These are phyloP conservation scores for Nemania sp. DNA, from an alignment of 2,329 filamentous ascomycete genomes.

Conservation along the genomic window DNA sequence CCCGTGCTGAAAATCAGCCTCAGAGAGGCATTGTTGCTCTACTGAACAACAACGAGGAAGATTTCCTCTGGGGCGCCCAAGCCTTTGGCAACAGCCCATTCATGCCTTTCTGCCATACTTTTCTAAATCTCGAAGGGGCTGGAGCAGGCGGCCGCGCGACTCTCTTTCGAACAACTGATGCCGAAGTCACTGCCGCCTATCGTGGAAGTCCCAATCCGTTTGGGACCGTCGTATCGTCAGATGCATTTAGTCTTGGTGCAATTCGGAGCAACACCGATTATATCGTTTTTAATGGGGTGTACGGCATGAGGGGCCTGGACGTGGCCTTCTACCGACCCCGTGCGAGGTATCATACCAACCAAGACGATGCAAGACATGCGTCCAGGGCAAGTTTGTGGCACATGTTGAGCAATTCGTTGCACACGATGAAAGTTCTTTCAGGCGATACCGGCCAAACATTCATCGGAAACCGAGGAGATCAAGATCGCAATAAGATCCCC, in stretches of 20 bases:
- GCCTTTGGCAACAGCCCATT: constrained; percentile 84
- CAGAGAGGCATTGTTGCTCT: constrained; percentile 80
- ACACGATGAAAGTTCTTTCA: constrained; percentile 72
- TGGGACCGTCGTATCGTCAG: constrained; percentile 77
- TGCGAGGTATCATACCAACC: constrained; percentile 84
- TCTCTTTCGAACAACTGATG: constrained; percentile 85
- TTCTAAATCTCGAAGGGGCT: constrained; percentile 93
- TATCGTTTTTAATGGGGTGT: constrained; percentile 73
- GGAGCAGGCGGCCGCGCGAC: constrained; percentile 87
- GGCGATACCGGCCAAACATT: constrained; percentile 70
- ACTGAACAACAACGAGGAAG: constrained; percentile 95
- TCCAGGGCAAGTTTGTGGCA: constrained; percentile 79
- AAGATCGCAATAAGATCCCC: constrained; percentile 62
- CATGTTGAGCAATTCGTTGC: constrained; percentile 85
- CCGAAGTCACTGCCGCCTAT: constrained; percentile 82
- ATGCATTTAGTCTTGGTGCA: constrained; percentile 79
- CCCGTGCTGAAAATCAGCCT: constrained; percentile 69
- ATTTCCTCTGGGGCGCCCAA: constrained; percentile 83
- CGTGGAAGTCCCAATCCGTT: constrained; percentile 73
- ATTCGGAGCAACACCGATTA: constrained; percentile 91
- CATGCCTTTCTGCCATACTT: constrained; percentile 78
- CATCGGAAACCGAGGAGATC: constrained; percentile 52
- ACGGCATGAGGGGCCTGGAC: constrained; percentile 86
- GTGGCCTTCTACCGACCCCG: constrained; percentile 89
- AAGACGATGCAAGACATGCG: constrained; percentile 83